phyloP scores from a whole-genome alignment of 805 yeast genomes.

The Candida manassasensis region DNA sequence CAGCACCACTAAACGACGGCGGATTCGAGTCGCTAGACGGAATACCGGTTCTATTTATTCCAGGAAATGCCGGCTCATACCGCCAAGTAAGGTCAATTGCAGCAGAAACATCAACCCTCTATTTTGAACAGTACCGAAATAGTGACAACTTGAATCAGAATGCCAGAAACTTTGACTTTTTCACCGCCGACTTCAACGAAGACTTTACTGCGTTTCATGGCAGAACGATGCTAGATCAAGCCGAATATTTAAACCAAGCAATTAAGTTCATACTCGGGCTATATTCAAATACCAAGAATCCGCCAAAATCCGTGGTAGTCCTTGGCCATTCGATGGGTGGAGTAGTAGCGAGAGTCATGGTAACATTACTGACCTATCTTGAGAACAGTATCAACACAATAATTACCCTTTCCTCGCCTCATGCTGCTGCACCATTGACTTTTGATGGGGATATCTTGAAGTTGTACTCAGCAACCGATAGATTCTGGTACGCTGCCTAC shows the following conservation, averaged over 20 bases:
- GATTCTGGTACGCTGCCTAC: slow-evolving; percentile 71
- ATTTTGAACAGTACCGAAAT: slow-evolving; percentile 29
- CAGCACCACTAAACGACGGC: slow-evolving; percentile 20
- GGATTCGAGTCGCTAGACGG: slow-evolving; percentile 45
- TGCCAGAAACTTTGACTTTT: slow-evolving; percentile 65
- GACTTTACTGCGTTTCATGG: slow-evolving; percentile 97
- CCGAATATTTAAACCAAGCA: slow-evolving; percentile 89
- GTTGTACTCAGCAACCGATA: slow-evolving; percentile 68
- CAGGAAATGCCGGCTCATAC: slow-evolving; percentile 96
- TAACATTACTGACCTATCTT: slow-evolving; percentile 71
- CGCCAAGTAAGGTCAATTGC: slow-evolving; percentile 91
- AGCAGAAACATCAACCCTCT: slow-evolving; percentile 62
- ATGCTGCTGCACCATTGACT: slow-evolving; percentile 86
- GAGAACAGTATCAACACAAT: slow-evolving; percentile 76
- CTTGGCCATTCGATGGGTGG: slow-evolving; percentile 98
- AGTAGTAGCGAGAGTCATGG: slow-evolving; percentile 80
- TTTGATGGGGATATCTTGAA: slow-evolving; percentile 84
- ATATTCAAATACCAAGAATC: slow-evolving; percentile 41
- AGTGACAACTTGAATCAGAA: slow-evolving; percentile 24
- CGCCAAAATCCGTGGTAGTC: slow-evolving; percentile 69
- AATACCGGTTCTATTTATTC: slow-evolving; percentile 86
- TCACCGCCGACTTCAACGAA: slow-evolving; percentile 90
- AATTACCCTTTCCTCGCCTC: slow-evolving; percentile 85
- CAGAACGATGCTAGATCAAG: slow-evolving; percentile 86
- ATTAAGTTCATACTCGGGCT: slow-evolving; percentile 67